Percentiles rank a stretch among this genome's conserved stretches.
These are phyloP conservation scores for Phytopythium vexans DNA, from an alignment of 352 stramenopile species.

Conservation along the genomic window DNA sequence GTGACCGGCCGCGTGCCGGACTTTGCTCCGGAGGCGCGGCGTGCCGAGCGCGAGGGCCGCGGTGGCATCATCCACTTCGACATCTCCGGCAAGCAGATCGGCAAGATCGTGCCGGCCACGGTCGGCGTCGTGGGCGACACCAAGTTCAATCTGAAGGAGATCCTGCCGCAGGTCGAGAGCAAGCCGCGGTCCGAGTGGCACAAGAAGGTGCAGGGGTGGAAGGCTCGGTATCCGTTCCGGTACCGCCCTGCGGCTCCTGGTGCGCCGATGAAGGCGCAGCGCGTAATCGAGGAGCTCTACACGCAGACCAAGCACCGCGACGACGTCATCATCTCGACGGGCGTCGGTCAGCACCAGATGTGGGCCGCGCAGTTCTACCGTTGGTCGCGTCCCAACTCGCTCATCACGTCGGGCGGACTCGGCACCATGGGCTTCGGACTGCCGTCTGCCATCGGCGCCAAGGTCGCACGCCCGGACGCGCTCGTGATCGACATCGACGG, in stretches of 20 bases:
- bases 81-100: slow-evolving; percentile 86
- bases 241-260: slow-evolving; percentile 76
- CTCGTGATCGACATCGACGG: slow-evolving; percentile 93
- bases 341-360: slow-evolving; percentile 97
- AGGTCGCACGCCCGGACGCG: slow-evolving; percentile 87
- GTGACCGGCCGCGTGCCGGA: slow-evolving; percentile 92
- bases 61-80: slow-evolving; percentile 97
- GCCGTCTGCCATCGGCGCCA: slow-evolving; percentile 92
- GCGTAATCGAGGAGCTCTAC: slow-evolving; percentile 93
- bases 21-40: slow-evolving; percentile 91
- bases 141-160: slow-evolving; percentile 92
- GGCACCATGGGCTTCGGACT: slow-evolving; percentile 96
- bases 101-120: slow-evolving; percentile 84
- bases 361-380: slow-evolving; percentile 95
- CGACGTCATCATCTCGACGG: slow-evolving; percentile 93
- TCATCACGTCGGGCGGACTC: slow-evolving; percentile 92
- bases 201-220: slow-evolving; percentile 87
- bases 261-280: slow-evolving; percentile 91
- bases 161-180: slow-evolving; percentile 73
- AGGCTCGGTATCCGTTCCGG: slow-evolving; percentile 92
- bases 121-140: slow-evolving; percentile 74
- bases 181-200: slow-evolving; percentile 90
- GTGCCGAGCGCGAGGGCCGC: slow-evolving; percentile 87
- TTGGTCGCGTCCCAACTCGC: slow-evolving; percentile 92
- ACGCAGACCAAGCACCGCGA: slow-evolving; percentile 90